phyloP scores from a whole-genome alignment of 768 basidiomycete genomes.

The Termitomyces titanicus region DNA sequence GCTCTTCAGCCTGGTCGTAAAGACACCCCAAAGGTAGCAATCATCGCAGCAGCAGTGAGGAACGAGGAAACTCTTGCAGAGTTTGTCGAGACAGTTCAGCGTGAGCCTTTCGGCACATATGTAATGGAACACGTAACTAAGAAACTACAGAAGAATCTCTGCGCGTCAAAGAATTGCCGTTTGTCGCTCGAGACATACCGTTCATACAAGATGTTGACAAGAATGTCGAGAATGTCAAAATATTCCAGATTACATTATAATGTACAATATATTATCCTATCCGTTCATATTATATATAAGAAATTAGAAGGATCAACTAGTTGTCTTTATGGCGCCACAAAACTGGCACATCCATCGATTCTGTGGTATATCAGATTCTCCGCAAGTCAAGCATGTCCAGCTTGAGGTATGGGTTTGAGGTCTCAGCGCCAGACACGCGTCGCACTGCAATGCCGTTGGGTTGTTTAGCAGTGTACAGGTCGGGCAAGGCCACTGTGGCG shows the following conservation, averaged over 20 bases:
- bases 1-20: slow-evolving; percentile 30
- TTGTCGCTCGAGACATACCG: slow-evolving; percentile 7
- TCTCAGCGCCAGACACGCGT: slow-evolving; percentile 46
- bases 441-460: slow-evolving; percentile 47
- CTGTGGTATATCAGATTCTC: slow-evolving; percentile 56
- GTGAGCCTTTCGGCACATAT: slow-evolving; percentile 12
- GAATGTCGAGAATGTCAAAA: slow-evolving; percentile 35
- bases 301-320: slow-evolving; percentile 22
- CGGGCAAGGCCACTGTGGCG: slow-evolving; percentile 46
- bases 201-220: slow-evolving; percentile 30
- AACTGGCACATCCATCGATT: slow-evolving; percentile 72
- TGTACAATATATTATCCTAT: background rate
- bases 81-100: slow-evolving; percentile 39
- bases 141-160: slow-evolving; percentile 14
- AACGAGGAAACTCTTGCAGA: slow-evolving; percentile 47
- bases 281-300: background rate
- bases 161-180: slow-evolving; percentile 24
- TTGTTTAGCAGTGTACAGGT: slow-evolving; percentile 68
- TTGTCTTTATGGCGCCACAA: slow-evolving; percentile 65
- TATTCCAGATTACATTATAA: slow-evolving; percentile 37
- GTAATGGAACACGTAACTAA: slow-evolving; percentile 8
- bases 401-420: slow-evolving; percentile 30
- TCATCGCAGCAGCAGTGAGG: slow-evolving; percentile 55
- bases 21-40: slow-evolving; percentile 21
- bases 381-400: slow-evolving; percentile 69